Percentiles rank a stretch among this genome's conserved stretches.
Conservation (phyloP, 805 yeast species). For the Wickerhamomyces kurtzmanii region DNA sequence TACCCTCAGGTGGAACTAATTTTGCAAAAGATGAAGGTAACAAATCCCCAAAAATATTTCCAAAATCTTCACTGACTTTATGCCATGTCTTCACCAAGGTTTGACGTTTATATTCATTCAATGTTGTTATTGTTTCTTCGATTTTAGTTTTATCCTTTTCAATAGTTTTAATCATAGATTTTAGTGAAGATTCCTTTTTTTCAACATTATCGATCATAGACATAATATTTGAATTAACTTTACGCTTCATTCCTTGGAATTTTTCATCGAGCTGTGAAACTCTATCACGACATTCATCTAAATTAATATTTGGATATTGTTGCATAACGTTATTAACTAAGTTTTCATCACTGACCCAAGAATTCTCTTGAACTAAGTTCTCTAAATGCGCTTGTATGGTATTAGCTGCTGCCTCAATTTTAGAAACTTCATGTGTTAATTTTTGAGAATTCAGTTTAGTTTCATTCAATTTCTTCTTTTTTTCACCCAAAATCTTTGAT, state of each 20-base stretch:
- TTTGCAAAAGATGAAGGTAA: slow-evolving; percentile 88
- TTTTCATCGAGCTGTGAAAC: slow-evolving; percentile 46
- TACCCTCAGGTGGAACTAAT: slow-evolving; percentile 70
- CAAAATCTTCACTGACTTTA: slow-evolving; percentile 84
- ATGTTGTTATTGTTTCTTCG: slow-evolving; percentile 73
- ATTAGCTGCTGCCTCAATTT: slow-evolving; percentile 27
- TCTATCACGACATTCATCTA: slow-evolving; percentile 52
- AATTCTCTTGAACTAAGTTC: slow-evolving; percentile 40
- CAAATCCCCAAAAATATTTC: slow-evolving; percentile 78
- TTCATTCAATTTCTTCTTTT: slow-evolving; percentile 29
- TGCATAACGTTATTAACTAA: slow-evolving; percentile 45
- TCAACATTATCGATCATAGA: slow-evolving; percentile 87
- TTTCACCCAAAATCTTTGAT: slow-evolving; percentile 32
- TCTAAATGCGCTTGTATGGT: slow-evolving; percentile 29
- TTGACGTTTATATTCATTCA: slow-evolving; percentile 77
- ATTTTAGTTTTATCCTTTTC: slow-evolving; percentile 86
- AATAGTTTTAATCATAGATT: slow-evolving; percentile 74
- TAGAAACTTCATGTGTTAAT: slow-evolving; percentile 44
- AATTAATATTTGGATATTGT: slow-evolving; percentile 52
- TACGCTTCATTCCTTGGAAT: slow-evolving; percentile 63
- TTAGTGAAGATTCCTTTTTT: slow-evolving; percentile 71
- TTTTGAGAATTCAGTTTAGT: slow-evolving; percentile 43
- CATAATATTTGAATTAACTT: slow-evolving; percentile 81
- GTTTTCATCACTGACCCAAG: slow-evolving; percentile 66
- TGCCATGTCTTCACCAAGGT: slow-evolving; percentile 79